A percentile compares a stretch with the other conserved stretches of the same genome.
Evolutionary conservation across 768 basidiomycete species (phyloP).

Genomic region (Suillus decipiens): DNA sequence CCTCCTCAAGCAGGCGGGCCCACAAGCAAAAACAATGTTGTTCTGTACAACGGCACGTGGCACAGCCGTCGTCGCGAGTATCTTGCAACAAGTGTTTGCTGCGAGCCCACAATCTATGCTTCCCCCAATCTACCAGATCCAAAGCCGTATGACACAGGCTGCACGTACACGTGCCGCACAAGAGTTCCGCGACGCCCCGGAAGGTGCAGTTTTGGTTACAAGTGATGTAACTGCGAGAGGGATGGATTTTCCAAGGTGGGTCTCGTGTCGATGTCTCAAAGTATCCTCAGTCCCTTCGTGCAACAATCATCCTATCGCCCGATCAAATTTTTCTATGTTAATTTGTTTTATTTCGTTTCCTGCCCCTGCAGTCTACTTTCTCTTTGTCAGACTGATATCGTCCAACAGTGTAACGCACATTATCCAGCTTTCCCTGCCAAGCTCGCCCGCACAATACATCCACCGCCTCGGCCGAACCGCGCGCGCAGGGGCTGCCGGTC

Average conservation of each 20-base stretch:
- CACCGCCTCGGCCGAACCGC: constrained; percentile 80
- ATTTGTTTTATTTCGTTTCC: background rate
- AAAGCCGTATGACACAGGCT: constrained; percentile 55
- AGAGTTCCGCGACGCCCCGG: constrained; percentile 43
- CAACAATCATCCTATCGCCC: background rate
- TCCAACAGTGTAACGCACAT: constrained; percentile 54
- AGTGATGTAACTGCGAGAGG: constrained; percentile 64
- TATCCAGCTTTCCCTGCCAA: constrained; percentile 65
- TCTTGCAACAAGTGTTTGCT: constrained; percentile 26
- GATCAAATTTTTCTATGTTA: constrained; percentile 3
- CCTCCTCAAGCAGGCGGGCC: constrained; percentile 38
- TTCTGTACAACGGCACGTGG: constrained; percentile 72
- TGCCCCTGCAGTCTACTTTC: background rate
- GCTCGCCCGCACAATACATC: constrained; percentile 74
- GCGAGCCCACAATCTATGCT: constrained; percentile 26
- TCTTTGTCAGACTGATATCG: background rate
- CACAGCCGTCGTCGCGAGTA: constrained; percentile 41
- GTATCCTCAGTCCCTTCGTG: background rate
- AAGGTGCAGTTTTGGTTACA: constrained; percentile 50
- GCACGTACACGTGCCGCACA: constrained; percentile 50
- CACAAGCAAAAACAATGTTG: constrained; percentile 50
- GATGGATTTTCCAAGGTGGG: constrained; percentile 65
- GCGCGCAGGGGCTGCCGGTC: constrained; percentile 66
- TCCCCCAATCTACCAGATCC: constrained; percentile 52
- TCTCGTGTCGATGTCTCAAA: constrained; percentile 1